Evolutionary conservation across 2,329 filamentous ascomycete species (phyloP).

Genomic region (Botrytis fragariae): DNA sequence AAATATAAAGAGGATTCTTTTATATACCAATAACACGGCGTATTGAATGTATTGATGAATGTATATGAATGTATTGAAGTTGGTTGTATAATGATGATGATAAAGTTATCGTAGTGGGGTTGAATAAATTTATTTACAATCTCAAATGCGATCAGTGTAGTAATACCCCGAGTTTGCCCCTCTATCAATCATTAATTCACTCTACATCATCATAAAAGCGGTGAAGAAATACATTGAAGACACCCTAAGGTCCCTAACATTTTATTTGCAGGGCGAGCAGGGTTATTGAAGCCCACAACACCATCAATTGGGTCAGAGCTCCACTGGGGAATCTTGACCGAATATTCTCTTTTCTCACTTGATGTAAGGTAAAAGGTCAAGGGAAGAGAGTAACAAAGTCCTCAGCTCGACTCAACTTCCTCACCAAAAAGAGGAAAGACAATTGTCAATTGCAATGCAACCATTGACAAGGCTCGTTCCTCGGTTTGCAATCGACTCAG

Average conservation of each 20-base stretch:
- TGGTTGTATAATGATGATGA: background rate
- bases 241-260: background rate
- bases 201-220: background rate
- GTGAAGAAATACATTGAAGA: background rate
- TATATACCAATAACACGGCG: background rate
- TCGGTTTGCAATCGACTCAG: constrained; percentile 35
- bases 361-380: background rate
- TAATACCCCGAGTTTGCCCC: background rate
- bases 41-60: background rate
- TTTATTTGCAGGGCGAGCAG: background rate
- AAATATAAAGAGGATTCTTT: background rate
- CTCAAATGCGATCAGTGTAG: background rate
- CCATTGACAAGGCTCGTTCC: constrained; percentile 35
- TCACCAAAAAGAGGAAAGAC: background rate
- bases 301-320: constrained; percentile 19
- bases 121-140: background rate
- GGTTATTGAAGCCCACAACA: background rate
- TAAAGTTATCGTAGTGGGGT: constrained; percentile 2
- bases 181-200: background rate
- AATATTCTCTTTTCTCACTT: constrained; percentile 2
- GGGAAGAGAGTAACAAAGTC: background rate
- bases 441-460: constrained; percentile 33
- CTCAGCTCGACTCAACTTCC: constrained; percentile 12
- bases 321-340: background rate
- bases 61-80: background rate